Evolutionary conservation across 495 filamentous ascomycete species (phyloP).

Genomic region (Aspergillus mulundensis): DNA sequence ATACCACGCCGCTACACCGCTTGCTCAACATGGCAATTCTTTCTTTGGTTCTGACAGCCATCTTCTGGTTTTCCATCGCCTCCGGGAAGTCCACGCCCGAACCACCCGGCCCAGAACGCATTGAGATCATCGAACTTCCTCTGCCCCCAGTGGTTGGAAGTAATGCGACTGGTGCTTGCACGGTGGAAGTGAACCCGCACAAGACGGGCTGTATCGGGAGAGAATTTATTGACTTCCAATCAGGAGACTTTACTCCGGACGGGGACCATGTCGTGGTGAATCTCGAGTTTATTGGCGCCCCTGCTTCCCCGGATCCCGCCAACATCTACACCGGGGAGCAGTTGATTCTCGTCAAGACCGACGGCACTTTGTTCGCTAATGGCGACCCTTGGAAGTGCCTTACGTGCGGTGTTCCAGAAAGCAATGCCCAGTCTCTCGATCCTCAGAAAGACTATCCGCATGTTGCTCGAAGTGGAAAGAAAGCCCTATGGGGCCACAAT

Average conservation of each 20-base stretch:
- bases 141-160: conserved; percentile 19
- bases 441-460: conserved; percentile 17
- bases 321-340: conserved; percentile 23
- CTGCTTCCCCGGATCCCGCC: conserved; percentile 11
- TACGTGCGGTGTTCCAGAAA: conserved; percentile 17
- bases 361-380: conserved; percentile 16
- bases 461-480: conserved; percentile 13
- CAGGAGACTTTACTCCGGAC: too few relatives aligned
- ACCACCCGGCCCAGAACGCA: conserved; percentile 15
- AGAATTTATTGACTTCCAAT: too few relatives aligned
- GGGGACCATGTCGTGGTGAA: neutral
- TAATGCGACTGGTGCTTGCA: neutral
- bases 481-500: conserved; percentile 16
- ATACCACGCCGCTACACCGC: neutral
- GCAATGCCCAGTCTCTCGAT: conserved; percentile 10
- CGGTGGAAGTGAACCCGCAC: too few relatives aligned
- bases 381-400: conserved; percentile 23
- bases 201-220: too few relatives aligned
- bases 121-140: conserved; percentile 18
- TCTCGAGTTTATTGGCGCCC: conserved; percentile 22
- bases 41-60: neutral
- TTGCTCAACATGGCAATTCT: neutral
- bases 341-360: conserved; percentile 17
- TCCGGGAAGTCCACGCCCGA: neutral
- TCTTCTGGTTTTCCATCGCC: neutral